Conservation (phyloP, 176 grass and related monocot genomes). For the Avena eriantha region DNA sequence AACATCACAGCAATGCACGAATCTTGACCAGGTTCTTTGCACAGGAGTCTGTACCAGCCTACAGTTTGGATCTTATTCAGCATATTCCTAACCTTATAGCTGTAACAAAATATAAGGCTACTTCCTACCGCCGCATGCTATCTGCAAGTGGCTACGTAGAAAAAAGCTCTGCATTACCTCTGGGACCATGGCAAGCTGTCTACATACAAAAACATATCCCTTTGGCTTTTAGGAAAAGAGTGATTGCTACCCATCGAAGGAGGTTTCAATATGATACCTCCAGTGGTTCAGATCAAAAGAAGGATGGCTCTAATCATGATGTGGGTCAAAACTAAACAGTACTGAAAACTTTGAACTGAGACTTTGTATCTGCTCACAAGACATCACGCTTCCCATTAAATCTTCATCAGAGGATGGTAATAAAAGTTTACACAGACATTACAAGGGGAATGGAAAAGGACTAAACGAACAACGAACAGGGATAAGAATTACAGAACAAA, state of each 20-base stretch:
- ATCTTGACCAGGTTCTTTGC: background rate
- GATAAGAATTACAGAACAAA: slow-evolving; percentile 35
- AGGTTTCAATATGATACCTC: background rate
- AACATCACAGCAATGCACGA: background rate
- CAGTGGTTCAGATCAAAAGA: background rate
- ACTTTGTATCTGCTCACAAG: background rate
- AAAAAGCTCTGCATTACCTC: slow-evolving; percentile 20
- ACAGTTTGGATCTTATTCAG: background rate
- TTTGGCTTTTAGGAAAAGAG: background rate
- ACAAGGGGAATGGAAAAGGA: slow-evolving; percentile 27
- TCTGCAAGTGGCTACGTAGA: background rate
- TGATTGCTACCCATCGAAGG: background rate
- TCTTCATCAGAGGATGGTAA: slow-evolving; percentile 1
- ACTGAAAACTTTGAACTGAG: background rate
- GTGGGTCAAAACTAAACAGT: background rate
- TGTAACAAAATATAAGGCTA: background rate
- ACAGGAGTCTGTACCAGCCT: background rate
- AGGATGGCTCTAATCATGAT: background rate
- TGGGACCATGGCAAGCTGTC: background rate
- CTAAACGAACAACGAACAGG: background rate
- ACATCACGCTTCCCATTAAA: slow-evolving; percentile 17
- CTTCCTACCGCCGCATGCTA: background rate
- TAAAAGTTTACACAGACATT: background rate
- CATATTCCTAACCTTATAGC: background rate
- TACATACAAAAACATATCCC: background rate